Conservation (phyloP, 73 alveolate genomes). For the Breviolum minutum region DNA sequence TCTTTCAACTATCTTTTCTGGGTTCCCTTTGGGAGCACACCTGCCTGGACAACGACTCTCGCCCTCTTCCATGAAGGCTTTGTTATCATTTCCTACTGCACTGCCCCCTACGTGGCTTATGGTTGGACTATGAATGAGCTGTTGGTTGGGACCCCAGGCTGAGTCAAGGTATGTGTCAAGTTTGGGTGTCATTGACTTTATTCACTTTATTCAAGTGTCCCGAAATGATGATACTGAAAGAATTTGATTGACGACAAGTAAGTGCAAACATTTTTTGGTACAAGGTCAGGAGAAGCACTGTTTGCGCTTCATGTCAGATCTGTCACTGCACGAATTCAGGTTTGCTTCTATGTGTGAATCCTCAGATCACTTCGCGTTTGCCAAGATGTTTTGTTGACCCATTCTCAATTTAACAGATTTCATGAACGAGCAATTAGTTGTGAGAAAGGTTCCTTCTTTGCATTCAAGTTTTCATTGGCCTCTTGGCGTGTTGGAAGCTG, state of each 20-base stretch:
- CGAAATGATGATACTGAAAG: no score
- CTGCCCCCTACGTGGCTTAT: constrained; percentile 82
- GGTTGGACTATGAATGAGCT: constrained; percentile 69
- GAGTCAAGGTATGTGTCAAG: not conserved
- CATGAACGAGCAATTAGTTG: no score
- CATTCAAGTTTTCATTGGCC: no score
- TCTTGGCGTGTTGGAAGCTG: no score
- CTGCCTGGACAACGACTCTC: not conserved
- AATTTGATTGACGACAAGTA: no score
- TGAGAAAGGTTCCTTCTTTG: no score
- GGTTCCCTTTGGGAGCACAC: not conserved
- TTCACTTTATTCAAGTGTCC: not conserved
- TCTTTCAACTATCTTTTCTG: not conserved
- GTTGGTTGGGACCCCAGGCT: not conserved
- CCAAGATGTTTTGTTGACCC: no score
- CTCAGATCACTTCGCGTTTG: not conserved
- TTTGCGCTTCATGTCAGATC: no score
- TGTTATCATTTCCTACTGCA: constrained; percentile 43
- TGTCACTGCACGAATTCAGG: not conserved
- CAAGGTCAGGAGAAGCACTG: no score
- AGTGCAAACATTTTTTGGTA: no score
- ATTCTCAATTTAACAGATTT: no score
- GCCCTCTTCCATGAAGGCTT: constrained; percentile 16
- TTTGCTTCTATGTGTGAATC: not conserved
- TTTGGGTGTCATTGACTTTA: not conserved